These are phyloP conservation scores for Aschersonia sp. DNA, from an alignment of 2,329 filamentous ascomycete genomes.

Conservation along the genomic window DNA sequence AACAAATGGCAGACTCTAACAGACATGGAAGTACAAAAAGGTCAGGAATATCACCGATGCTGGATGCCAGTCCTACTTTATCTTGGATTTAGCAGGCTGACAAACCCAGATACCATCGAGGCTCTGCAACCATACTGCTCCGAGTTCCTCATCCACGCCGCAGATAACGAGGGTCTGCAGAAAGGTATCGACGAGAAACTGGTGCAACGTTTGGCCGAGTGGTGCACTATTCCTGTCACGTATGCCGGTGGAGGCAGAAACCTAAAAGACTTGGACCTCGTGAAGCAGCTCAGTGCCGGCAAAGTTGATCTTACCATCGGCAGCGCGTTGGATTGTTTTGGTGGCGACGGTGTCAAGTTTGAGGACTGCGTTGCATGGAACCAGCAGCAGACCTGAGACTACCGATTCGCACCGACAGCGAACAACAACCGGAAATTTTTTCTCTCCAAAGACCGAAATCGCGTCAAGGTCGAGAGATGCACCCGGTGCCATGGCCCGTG, in stretches of 20 bases:
- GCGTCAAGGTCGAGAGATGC: too few species aligned
- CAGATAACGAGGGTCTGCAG: constrained; percentile 91
- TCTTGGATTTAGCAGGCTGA: background rate
- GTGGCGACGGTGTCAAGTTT: constrained; percentile 72
- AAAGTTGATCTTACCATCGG: constrained; percentile 91
- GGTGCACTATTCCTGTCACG: constrained; percentile 86
- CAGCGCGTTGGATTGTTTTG: constrained; percentile 91
- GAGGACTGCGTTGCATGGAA: constrained; percentile 90
- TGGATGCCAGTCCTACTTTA: background rate
- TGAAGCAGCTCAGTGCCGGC: constrained; percentile 63
- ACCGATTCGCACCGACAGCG: too few species aligned
- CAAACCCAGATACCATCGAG: constrained; percentile 56
- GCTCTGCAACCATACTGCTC: constrained; percentile 81
- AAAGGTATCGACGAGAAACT: constrained; percentile 79
- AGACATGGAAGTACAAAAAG: constrained; percentile 83
- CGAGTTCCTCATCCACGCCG: constrained; percentile 93
- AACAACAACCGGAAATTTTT: too few species aligned
- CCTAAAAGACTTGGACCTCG: constrained; percentile 67
- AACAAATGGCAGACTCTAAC: constrained; percentile 98
- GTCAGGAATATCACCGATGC: constrained; percentile 28
- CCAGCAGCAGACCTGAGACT: constrained; percentile 19
- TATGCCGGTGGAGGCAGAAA: constrained; percentile 89
- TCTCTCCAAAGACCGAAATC: too few species aligned
- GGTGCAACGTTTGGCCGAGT: constrained; percentile 60
- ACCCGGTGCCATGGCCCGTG: too few species aligned